Percentiles rank a stretch among this genome's conserved stretches.
phyloP scores from a whole-genome alignment of 768 basidiomycete genomes.

The Lactarius indigo region DNA sequence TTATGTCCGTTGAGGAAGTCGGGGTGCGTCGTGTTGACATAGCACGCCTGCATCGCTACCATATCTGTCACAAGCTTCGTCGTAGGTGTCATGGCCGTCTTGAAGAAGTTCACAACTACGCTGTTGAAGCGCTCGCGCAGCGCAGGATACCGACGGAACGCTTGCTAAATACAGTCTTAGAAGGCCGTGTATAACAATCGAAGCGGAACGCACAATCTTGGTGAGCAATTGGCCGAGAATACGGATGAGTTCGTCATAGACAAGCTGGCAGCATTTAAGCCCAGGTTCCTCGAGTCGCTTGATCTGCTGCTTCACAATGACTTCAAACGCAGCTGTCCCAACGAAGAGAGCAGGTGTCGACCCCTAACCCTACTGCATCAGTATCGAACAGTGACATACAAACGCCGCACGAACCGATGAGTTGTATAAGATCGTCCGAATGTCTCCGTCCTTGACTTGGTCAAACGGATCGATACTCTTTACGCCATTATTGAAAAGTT shows the following conservation, averaged over 20 bases:
- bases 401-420: slow-evolving; percentile 72
- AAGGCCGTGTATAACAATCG: not conserved
- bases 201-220: slow-evolving; percentile 66
- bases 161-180: slow-evolving; percentile 53
- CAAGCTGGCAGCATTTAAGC: slow-evolving; percentile 90
- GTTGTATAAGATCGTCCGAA: slow-evolving; percentile 93
- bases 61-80: slow-evolving; percentile 92
- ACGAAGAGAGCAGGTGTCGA: slow-evolving; percentile 96
- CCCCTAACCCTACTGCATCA: slow-evolving; percentile 50
- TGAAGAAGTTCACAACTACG: slow-evolving; percentile 97
- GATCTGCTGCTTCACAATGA: slow-evolving; percentile 99
- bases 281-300: slow-evolving; percentile 92
- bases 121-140: slow-evolving; percentile 94
- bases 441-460: slow-evolving; percentile 98
- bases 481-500: slow-evolving; percentile 95
- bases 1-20: slow-evolving; percentile 98
- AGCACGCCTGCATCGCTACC: slow-evolving; percentile 98
- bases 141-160: slow-evolving; percentile 96
- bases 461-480: slow-evolving; percentile 97
- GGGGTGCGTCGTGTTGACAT: slow-evolving; percentile 98
- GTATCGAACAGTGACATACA: not conserved
- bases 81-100: slow-evolving; percentile 88
- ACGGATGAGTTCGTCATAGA: slow-evolving; percentile 96
- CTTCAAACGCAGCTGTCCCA: slow-evolving; percentile 95
- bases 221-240: slow-evolving; percentile 88